Evolutionary conservation across 805 yeast genomes (phyloP).

Genomic region (Schwanniomyces yamadae): DNA sequence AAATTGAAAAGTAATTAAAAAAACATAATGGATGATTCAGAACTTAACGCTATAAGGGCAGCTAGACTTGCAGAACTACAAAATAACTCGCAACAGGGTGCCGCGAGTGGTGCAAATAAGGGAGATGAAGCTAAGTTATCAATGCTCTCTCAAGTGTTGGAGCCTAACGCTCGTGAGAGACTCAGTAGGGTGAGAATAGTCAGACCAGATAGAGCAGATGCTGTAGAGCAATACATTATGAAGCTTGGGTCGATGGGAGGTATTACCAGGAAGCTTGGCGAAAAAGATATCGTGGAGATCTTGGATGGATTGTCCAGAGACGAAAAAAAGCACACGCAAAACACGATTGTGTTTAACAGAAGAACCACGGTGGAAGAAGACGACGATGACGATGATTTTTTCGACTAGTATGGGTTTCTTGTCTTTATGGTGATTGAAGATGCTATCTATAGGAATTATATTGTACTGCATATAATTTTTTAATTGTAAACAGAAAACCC

Average conservation of each 20-base stretch:
- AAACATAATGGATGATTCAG: slow-evolving; percentile 75
- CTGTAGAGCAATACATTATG: slow-evolving; percentile 78
- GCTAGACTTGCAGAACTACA: slow-evolving; percentile 90
- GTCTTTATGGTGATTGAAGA: neutral
- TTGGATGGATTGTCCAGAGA: slow-evolving; percentile 80
- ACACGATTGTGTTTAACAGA: slow-evolving; percentile 63
- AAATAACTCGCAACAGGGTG: slow-evolving; percentile 42
- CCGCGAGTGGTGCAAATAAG: slow-evolving; percentile 9
- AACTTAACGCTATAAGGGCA: slow-evolving; percentile 84
- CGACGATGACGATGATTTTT: slow-evolving; percentile 35
- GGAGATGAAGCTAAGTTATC: slow-evolving; percentile 42
- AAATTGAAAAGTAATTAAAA: too few relatives aligned
- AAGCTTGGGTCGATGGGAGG: slow-evolving; percentile 77
- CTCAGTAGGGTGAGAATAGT: slow-evolving; percentile 84
- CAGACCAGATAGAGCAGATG: slow-evolving; percentile 84
- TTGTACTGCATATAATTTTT: slow-evolving; percentile 4
- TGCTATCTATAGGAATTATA: neutral
- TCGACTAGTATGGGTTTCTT: slow-evolving; percentile 20
- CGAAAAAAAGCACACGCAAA: slow-evolving; percentile 56
- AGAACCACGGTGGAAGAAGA: slow-evolving; percentile 38
- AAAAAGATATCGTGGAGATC: slow-evolving; percentile 78
- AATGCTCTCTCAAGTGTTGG: slow-evolving; percentile 66
- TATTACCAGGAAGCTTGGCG: slow-evolving; percentile 68
- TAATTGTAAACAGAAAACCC: slow-evolving; percentile 1
- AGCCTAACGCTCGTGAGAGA: slow-evolving; percentile 84